A percentile compares a stretch with the other conserved stretches of the same genome.
Conservation (phyloP, 768 basidiomycete species). For the Lyophyllum decastes region DNA sequence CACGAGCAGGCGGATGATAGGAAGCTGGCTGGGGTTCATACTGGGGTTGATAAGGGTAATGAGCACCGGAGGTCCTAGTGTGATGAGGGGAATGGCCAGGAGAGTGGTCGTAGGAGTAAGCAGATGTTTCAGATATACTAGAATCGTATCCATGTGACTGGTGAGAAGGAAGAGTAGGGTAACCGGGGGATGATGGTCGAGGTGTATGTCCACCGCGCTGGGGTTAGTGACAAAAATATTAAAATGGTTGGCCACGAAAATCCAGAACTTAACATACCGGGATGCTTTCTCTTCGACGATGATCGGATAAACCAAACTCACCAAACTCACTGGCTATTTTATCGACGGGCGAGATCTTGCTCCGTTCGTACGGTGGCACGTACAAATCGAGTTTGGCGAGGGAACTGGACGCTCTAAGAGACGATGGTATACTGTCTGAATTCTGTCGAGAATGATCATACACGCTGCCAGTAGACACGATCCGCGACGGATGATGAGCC, state of each 20-base stretch:
- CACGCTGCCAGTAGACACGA: slow-evolving; percentile 31
- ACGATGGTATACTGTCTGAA: slow-evolving; percentile 60
- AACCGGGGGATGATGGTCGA: slow-evolving; percentile 35
- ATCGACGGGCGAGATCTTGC: slow-evolving; percentile 46
- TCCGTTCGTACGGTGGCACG: slow-evolving; percentile 70
- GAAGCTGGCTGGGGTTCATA: slow-evolving; percentile 35
- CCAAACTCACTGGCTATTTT: slow-evolving; percentile 63
- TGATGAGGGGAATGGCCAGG: slow-evolving; percentile 33
- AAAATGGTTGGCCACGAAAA: neutral
- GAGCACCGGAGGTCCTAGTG: slow-evolving; percentile 24
- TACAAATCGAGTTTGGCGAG: slow-evolving; percentile 68
- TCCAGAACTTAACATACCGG: slow-evolving; percentile 44
- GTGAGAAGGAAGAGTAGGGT: slow-evolving; percentile 33
- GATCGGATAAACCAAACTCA: slow-evolving; percentile 58
- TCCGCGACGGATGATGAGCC: slow-evolving; percentile 28
- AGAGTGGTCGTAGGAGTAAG: slow-evolving; percentile 43
- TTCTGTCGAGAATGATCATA: slow-evolving; percentile 39
- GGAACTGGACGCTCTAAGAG: slow-evolving; percentile 63
- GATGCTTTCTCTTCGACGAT: slow-evolving; percentile 56
- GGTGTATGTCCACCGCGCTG: slow-evolving; percentile 36
- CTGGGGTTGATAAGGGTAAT: slow-evolving; percentile 40
- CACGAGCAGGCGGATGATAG: slow-evolving; percentile 41
- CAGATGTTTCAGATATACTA: slow-evolving; percentile 31
- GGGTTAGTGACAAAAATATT: slow-evolving; percentile 26
- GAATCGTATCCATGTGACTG: slow-evolving; percentile 42